A percentile compares a stretch with the other conserved stretches of the same genome.
Evolutionary conservation across 2,329 filamentous ascomycete species (phyloP).

Genomic region (Chrysoporthe puriensis): DNA sequence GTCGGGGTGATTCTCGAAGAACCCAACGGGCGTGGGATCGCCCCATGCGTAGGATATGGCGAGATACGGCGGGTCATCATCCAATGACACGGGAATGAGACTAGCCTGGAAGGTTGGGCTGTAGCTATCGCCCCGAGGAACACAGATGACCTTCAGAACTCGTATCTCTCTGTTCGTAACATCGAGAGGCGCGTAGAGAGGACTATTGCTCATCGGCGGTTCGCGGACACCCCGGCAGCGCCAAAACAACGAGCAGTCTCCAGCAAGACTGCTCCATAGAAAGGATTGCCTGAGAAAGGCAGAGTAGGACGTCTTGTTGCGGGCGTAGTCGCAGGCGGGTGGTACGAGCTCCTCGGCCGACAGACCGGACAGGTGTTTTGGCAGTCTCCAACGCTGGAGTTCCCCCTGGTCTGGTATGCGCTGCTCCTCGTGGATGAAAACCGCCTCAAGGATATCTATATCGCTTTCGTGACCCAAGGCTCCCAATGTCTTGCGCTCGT

Average conservation of each 20-base stretch:
- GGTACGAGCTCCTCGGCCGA: neutral
- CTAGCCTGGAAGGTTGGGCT: neutral
- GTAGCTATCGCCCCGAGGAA: neutral
- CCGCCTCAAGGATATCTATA: neutral
- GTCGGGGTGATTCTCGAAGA: neutral
- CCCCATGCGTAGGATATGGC: constrained; percentile 23
- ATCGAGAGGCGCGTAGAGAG: neutral
- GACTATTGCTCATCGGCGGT: neutral
- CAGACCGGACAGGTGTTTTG: neutral
- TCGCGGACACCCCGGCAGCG: neutral
- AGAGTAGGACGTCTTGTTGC: neutral
- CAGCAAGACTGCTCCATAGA: neutral
- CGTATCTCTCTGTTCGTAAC: neutral
- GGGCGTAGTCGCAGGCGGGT: neutral
- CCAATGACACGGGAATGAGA: constrained; percentile 9
- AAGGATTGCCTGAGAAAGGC: neutral
- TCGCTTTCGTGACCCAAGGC: neutral
- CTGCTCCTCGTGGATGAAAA: neutral
- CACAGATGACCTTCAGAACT: neutral
- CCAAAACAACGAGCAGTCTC: neutral
- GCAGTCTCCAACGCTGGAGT: neutral
- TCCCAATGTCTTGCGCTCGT: neutral
- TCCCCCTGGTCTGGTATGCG: neutral
- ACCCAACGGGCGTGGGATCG: neutral
- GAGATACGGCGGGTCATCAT: constrained; percentile 11